Base-by-base conservation (phyloP, 768 basidiomycete species). In the Cytidiella melzeri region DNA sequence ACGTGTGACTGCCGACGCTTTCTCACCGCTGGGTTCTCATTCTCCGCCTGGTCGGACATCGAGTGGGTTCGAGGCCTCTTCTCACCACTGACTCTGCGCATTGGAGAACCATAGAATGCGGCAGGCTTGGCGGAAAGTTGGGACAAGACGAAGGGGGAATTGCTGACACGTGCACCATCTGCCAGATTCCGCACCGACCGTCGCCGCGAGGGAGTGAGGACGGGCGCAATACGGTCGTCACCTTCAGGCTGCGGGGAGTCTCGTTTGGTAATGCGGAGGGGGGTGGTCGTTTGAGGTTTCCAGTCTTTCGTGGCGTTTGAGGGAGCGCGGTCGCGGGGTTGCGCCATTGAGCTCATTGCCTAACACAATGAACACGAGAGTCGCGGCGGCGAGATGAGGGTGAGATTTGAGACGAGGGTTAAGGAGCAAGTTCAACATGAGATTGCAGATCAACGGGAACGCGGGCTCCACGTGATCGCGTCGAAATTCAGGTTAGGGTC, bases 141-240 rank as follows among this genome's bases (percentile, higher is more conserved):
- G 10, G 42, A 18, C 2, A 48, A 18, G 58, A 85, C 87, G 71
- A 92, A 92, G 9, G 89, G 89, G 10, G 90, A 92, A 57, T 90
- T 90, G 24, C 84, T 82, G 15, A 92, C 90, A 48, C 91, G 81
- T 61, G 84, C 82, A 63, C 82, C 87, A 57, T 71, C 83, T 58
- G 75, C 77, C 55, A 91, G 76, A 65, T 88, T 88, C 55, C 78
- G 83, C 68, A 84, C 92, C 65, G 86, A 89, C 37, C 81, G 83
- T 6, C 87, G 89, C 13, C 79, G 74, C 38, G 89, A 77, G 26
- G 89, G 80, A 42, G 82, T 80, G 40, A 89, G 66, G n/a, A 27
- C 67, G 64, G 41, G 56, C 7, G 15, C 30, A 15, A 34, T 34
- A 15, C 7, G 30, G 54, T 23, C 74, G 70, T 60, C 40, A 54